phyloP scores from a whole-genome alignment of 257 asterid genomes.

The Ilex aquifolium region DNA sequence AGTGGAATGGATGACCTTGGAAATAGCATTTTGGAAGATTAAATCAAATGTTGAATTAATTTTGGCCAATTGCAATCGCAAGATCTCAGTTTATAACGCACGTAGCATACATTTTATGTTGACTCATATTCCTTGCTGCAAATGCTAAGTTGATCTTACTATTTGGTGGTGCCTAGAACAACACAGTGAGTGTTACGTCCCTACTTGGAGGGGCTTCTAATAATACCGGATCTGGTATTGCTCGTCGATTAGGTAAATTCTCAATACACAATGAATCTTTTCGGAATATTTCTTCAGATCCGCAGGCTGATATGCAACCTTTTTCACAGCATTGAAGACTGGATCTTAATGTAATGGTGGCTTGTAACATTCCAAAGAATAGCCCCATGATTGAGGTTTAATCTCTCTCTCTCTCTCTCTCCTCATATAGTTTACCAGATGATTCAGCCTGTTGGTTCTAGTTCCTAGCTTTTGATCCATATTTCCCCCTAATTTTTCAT shows the following conservation, averaged over 20 bases:
- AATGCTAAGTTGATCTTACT: too few species aligned
- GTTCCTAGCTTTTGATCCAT: background rate
- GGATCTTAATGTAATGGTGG: constrained; percentile 71
- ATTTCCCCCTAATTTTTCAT: background rate
- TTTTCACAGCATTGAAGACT: constrained; percentile 63
- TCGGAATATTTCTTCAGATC: background rate
- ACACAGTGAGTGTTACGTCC: constrained; percentile 48
- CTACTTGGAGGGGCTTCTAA: constrained; percentile 81
- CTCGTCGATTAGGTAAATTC: constrained; percentile 75
- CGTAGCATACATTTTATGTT: too few species aligned
- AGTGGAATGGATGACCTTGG: too few species aligned
- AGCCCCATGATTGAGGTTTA: constrained; percentile 87
- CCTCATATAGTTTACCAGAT: background rate
- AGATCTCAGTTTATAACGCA: too few species aligned
- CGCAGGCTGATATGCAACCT: constrained; percentile 8
- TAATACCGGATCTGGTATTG: constrained; percentile 75
- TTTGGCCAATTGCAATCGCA: too few species aligned
- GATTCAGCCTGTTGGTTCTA: background rate
- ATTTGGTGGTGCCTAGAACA: background rate
- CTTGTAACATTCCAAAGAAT: constrained; percentile 80
- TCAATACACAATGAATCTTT: constrained; percentile 4
- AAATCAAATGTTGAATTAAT: too few species aligned
- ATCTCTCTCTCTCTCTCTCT: constrained; percentile 14
- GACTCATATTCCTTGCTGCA: too few species aligned
- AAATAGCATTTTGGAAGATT: too few species aligned